Conservation (phyloP, 345 rosid species). For the Luvunga scandens region DNA sequence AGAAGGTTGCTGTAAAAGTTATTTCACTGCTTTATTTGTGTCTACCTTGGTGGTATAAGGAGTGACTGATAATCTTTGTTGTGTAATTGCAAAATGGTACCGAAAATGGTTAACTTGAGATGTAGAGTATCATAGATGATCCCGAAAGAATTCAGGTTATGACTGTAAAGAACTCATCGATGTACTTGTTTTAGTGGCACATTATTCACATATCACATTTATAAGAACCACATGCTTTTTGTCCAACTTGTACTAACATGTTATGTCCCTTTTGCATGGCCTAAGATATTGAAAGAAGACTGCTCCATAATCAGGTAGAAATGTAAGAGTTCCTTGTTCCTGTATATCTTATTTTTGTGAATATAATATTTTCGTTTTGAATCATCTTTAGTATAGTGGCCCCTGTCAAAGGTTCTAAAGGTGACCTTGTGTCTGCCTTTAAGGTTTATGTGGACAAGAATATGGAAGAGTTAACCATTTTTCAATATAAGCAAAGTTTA, state of each 20-base stretch:
- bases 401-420: no score
- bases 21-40: neutral
- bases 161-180: slow-evolving; percentile 57
- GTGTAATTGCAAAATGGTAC: neutral
- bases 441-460: no score
- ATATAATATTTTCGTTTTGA: no score
- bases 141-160: slow-evolving; percentile 44
- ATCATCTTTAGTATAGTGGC: no score
- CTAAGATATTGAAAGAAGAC: no score
- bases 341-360: no score
- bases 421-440: no score
- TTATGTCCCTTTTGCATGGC: neutral
- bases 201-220: neutral
- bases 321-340: no score
- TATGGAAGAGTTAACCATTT: no score
- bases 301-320: neutral
- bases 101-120: slow-evolving; percentile 13
- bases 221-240: neutral
- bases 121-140: slow-evolving; percentile 39
- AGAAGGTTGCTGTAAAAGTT: slow-evolving; percentile 16
- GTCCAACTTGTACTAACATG: neutral
- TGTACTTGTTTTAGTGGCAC: slow-evolving; percentile 4
- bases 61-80: neutral
- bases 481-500: no score
- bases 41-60: neutral